Base-by-base conservation (phyloP, 2,329 filamentous ascomycete species). In the Hymenoscyphus repandus region DNA sequence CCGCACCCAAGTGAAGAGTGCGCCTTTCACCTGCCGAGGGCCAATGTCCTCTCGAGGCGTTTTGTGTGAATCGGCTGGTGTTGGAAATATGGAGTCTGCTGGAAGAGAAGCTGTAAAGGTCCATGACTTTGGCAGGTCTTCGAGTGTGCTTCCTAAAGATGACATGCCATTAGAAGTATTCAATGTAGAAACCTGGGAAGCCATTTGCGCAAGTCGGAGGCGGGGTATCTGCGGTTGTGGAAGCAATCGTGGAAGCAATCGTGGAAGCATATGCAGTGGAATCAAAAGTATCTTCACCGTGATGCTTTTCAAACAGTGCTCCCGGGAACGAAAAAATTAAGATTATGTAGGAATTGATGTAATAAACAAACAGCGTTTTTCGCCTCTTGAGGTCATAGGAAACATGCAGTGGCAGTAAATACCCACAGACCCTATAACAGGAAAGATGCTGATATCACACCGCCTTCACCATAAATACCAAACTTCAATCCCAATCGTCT, bases 1-100 rank as follows among this genome's bases (percentile, higher is more conserved):
- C 3, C 90, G 83, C 17, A 99, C 90, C 76, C 85, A 99, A 7
- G 91, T 95, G 70, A 88, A 99, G 45, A 92, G 71, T 3, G 93
- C 92, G 52, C 84, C 81, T 65, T 85, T 89, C 37, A 99, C 93
- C 67, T 90, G 77, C 44, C 91, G 86, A 13, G 93, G 92, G 0
- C 80, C 78, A 44, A 97, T 84, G 33, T 85, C 73, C 50, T 86
- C 78, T 62, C 92, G 83, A 1, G 90, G 85, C 1, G 89, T 90
- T 59, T 81, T 79, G 69, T 97, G 89, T 0, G 92, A 96, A 52
- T 79, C 78, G 54, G 83, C 78, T 0, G 93, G 90, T 0, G 90
- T 95, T 13, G 90, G 85, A 65, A 88, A 96, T 27, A 79, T 71
- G 10, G 84, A 69, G 65, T 99, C 93, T 7, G 90, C 70, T 2